Evolutionary conservation across 2,329 filamentous ascomycete genomes (phyloP).

Genomic region (Dothistroma septosporum): DNA sequence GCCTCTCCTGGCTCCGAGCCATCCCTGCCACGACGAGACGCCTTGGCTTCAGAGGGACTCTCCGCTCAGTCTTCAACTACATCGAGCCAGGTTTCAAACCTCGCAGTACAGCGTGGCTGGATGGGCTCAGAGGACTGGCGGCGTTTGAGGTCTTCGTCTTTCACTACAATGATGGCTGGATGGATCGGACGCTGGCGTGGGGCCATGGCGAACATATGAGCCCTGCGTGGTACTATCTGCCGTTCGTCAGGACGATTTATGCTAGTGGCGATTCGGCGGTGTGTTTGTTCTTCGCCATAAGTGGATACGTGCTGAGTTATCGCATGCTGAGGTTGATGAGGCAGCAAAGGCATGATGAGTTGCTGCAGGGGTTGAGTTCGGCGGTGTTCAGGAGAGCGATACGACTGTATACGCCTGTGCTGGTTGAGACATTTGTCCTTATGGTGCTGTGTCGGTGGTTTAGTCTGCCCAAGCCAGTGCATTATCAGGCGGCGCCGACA

Average conservation of each 20-base stretch:
- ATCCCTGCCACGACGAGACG: slow-evolving; percentile 1
- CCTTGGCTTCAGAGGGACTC: slow-evolving; percentile 4
- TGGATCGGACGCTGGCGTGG: slow-evolving; percentile 13
- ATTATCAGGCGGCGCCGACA: slow-evolving; percentile 3
- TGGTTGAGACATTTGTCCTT: slow-evolving; percentile 10
- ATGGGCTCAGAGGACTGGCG: slow-evolving; percentile 23
- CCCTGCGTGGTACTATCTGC: slow-evolving; percentile 35
- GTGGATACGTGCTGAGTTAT: slow-evolving; percentile 58
- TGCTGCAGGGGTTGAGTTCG: slow-evolving; percentile 7
- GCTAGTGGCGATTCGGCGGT: slow-evolving; percentile 52
- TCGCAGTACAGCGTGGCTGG: slow-evolving; percentile 21
- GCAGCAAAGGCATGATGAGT: slow-evolving; percentile 8
- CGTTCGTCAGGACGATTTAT: slow-evolving; percentile 53
- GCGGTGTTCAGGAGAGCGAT: slow-evolving; percentile 12
- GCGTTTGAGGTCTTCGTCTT: slow-evolving; percentile 25
- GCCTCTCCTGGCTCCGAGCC: background rate
- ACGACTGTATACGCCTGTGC: slow-evolving; percentile 13
- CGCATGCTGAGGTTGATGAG: slow-evolving; percentile 18
- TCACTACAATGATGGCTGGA: slow-evolving; percentile 19
- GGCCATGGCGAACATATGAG: slow-evolving; percentile 36
- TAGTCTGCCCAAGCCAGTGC: slow-evolving; percentile 8
- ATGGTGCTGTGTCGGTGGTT: slow-evolving; percentile 12
- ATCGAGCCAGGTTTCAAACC: slow-evolving; percentile 8
- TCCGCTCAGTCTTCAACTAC: slow-evolving; percentile 14
- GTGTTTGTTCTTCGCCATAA: slow-evolving; percentile 60